phyloP scores from a whole-genome alignment of 495 filamentous ascomycete species.

The Recurvomyces mirabilis region DNA sequence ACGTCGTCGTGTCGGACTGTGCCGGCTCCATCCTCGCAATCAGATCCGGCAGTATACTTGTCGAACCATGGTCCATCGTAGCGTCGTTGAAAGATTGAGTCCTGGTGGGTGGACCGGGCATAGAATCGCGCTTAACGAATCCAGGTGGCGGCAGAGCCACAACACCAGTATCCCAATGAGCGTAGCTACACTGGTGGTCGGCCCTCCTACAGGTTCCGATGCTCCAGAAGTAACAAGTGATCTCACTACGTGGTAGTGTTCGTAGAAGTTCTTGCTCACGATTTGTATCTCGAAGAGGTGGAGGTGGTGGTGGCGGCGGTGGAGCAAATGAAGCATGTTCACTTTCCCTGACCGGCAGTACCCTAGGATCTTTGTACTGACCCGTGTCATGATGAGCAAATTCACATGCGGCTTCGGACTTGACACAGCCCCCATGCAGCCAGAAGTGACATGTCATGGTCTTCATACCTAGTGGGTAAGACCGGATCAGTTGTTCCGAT shows the following conservation, averaged over 20 bases:
- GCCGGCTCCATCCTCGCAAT: neutral
- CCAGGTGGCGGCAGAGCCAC: neutral
- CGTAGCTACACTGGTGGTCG: neutral
- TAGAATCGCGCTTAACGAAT: neutral
- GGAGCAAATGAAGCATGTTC: neutral
- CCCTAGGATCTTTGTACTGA: neutral
- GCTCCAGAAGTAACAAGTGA: neutral
- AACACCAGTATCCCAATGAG: neutral
- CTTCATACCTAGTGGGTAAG: too few species aligned
- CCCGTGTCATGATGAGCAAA: conserved; percentile 4
- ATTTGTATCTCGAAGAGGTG: neutral
- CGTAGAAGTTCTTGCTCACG: neutral
- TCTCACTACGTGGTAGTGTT: neutral
- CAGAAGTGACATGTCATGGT: conserved; percentile 10
- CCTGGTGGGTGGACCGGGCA: neutral
- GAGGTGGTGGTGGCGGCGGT: neutral
- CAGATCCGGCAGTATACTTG: neutral
- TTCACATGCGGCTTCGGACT: neutral
- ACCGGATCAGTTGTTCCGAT: neutral
- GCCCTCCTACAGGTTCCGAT: neutral
- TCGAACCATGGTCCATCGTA: too few species aligned
- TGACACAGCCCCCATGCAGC: neutral
- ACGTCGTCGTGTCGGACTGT: neutral
- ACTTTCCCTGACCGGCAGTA: too few species aligned
- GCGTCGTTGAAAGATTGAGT: neutral